Evolutionary conservation across 1,284 basidiomycete genomes (phyloP), one percentile per base, ranked within the genome.

Genomic region (Puccinia coronata): DNA sequence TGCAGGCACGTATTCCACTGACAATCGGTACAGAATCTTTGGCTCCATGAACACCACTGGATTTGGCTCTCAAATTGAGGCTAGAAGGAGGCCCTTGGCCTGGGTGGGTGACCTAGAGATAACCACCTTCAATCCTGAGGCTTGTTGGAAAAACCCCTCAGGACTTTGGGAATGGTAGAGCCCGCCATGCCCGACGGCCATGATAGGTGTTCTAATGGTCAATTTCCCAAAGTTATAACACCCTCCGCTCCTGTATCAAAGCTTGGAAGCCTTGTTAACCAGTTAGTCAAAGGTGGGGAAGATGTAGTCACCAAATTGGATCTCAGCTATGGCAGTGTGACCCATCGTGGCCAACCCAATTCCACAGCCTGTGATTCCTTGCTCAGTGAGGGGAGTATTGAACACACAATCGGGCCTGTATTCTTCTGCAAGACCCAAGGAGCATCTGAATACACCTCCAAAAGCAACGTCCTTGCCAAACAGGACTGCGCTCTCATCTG

Each of bases 21-120:
- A 89, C 65, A 92, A 93, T 74, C 93, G 90, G 85, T 95, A 95
- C 9, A 96, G 88, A 80, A 95, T 90, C 84, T 98, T 98, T 12
- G 95, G 95, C 87, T 98, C 95, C 89, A 98, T 92, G 86, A 98
- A 95, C 71, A 98, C 90, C 8, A 95, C 92, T 0, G 96, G 96
- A 84, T 96, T 96, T 0, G 93, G 93, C 85, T 97, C 95, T 63
- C 94, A 90, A 81, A 98, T 93, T 0, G 94, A 91, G 4, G 91
- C 90, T 6, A 96, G 88, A 9, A 98, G 88, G 0, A 98, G 88
- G 0, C 95, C 95, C 87, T 98, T 98, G 28, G 95, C 95, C 88
- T 98, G 96, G 53, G 96, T 91, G 0, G 95, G 96, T 2, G 93
- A 94, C 23, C 95, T 91, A 2, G 95, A 95, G 55, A 98, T 92